These are phyloP conservation scores for Zygoascus tannicola DNA, from an alignment of 805 yeast species.

Conservation along the genomic window DNA sequence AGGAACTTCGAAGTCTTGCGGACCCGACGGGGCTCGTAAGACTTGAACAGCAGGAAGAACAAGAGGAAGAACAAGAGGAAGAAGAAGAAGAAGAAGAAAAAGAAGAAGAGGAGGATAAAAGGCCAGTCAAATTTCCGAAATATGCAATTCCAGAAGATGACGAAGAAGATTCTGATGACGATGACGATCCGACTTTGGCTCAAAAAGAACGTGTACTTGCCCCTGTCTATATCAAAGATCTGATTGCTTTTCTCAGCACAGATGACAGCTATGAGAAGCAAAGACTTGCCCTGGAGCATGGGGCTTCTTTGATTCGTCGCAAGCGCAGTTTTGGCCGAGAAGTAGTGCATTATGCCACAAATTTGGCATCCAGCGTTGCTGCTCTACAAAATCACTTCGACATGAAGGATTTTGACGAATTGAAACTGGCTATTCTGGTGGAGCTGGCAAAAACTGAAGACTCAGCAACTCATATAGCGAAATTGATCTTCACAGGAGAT, in stretches of 20 bases:
- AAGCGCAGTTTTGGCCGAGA: slow-evolving; percentile 55
- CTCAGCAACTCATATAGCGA: slow-evolving; percentile 27
- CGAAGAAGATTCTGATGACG: slow-evolving; percentile 37
- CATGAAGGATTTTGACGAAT: slow-evolving; percentile 50
- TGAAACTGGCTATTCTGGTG: slow-evolving; percentile 57
- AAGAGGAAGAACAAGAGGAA: slow-evolving; percentile 8
- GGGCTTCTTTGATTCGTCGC: slow-evolving; percentile 53
- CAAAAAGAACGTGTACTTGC: slow-evolving; percentile 30
- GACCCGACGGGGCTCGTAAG: background rate
- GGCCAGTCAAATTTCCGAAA: slow-evolving; percentile 14
- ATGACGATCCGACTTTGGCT: slow-evolving; percentile 36
- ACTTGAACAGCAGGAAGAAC: background rate
- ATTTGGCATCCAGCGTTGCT: slow-evolving; percentile 42
- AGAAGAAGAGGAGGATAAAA: background rate
- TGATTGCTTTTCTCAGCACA: slow-evolving; percentile 46
- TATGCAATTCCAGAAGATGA: slow-evolving; percentile 25
- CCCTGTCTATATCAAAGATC: slow-evolving; percentile 67
- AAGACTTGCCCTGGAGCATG: slow-evolving; percentile 40
- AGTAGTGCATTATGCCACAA: slow-evolving; percentile 47
- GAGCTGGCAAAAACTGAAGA: slow-evolving; percentile 48
- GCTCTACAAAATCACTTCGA: slow-evolving; percentile 50
- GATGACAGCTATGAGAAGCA: slow-evolving; percentile 42
- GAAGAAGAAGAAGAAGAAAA: slow-evolving; percentile 26
- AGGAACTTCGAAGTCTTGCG: slow-evolving; percentile 6
- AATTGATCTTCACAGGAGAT: slow-evolving; percentile 57